Base-by-base conservation (phyloP, 148 eudicot species). In the Camellia granthamiana region DNA sequence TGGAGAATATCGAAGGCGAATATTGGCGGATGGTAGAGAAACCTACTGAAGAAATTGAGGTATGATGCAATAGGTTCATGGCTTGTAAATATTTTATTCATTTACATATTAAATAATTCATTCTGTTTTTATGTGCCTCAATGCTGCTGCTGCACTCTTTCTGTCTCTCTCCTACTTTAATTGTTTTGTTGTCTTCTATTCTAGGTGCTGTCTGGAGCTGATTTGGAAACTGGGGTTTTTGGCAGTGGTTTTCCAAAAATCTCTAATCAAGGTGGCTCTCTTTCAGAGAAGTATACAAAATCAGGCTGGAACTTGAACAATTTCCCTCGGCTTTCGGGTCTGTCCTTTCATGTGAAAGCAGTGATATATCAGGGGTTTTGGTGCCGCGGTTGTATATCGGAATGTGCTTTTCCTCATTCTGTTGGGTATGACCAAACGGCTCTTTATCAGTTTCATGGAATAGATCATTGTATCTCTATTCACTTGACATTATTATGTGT, bases 271-370 rank as follows among this genome's bases (percentile, higher is more conserved):
- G 86, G 69, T 82, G 84, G 84, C 80, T 84, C 88, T 47, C 72
- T 86, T 75, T 79, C 87, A 70, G 90, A 81, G 47, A 82, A 88
- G 82, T 94, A 92, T 80, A 85, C 89, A 64, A 88, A 84, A 72
- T 90, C 99, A 72, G 98, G 99, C 51, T 94, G 98, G 98, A 97
- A 97, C 83, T 87, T 97, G 91, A 97, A 97, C 86, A 97, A 97
- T 87, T 88, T 97, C 83, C 98, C 99, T 64, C 88, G 97, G 88
- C 91, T 97, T 82, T 88, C 92, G 5, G 99, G 99, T 73, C 99
- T 60, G 92, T 94, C 77, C 97, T 97, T 58, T 87, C 95, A 70
- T 97, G 88, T 85, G 98, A 97, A 84, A 92, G 89, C 85, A 85
- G 90, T 70, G 95, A 92, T 81, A 97, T 97, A 90, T 97, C 98